Conservation (phyloP, 2,329 filamentous ascomycete genomes). For the Neopestalotiopsis sp. region DNA sequence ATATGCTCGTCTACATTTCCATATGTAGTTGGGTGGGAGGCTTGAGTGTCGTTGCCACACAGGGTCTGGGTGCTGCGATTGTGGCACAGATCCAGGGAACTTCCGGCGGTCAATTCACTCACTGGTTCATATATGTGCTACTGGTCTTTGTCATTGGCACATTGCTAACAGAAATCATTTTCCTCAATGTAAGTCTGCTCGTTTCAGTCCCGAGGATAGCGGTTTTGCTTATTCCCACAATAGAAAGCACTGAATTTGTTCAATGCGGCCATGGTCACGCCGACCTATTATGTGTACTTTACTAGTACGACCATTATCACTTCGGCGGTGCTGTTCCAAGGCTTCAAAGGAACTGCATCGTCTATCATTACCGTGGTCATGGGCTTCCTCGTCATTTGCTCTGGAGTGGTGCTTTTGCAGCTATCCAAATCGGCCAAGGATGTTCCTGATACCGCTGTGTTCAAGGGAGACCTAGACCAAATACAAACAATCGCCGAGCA, state of each 20-base stretch:
- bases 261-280: conserved; percentile 95
- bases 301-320: conserved; percentile 95
- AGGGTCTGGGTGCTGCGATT: conserved; percentile 90
- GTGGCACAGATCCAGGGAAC: conserved; percentile 82
- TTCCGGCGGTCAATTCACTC: conserved; percentile 77
- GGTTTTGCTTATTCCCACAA: conserved; percentile 36
- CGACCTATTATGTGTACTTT: conserved; percentile 98
- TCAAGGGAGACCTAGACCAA: conserved; percentile 91
- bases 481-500: conserved; percentile 94
- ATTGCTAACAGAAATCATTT: conserved; percentile 91
- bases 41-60: conserved; percentile 91
- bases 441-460: conserved; percentile 90
- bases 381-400: conserved; percentile 92
- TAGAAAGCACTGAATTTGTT: conserved; percentile 98
- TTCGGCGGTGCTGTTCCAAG: conserved; percentile 88
- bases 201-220: neutral
- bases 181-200: conserved; percentile 77
- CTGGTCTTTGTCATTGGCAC: conserved; percentile 91
- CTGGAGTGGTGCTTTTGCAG: conserved; percentile 89
- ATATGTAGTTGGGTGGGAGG: conserved; percentile 96
- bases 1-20: conserved; percentile 96
- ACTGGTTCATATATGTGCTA: conserved; percentile 95
- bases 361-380: conserved; percentile 89
- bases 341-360: conserved; percentile 84
- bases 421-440: conserved; percentile 99